Evolutionary conservation across 768 basidiomycete species (phyloP).

Genomic region (Termitomyces sp.): DNA sequence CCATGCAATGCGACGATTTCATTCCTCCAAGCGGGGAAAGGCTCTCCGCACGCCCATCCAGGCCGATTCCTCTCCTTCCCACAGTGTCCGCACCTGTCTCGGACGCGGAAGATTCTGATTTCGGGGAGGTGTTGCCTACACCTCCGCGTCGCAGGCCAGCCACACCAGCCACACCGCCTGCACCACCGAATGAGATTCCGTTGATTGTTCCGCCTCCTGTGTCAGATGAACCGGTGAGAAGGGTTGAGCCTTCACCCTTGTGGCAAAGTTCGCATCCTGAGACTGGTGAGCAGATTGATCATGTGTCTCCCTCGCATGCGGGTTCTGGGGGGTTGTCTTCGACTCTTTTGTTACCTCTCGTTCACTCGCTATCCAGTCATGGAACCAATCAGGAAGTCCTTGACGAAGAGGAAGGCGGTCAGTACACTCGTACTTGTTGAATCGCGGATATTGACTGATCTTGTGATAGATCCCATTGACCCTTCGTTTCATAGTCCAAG

Average conservation of each 20-base stretch:
- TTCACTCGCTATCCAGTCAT: background rate
- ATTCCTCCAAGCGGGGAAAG: background rate
- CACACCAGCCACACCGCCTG: slow-evolving; percentile 14
- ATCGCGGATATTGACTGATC: background rate
- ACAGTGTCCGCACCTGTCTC: slow-evolving; percentile 10
- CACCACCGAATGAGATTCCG: slow-evolving; percentile 17
- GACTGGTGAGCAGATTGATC: background rate
- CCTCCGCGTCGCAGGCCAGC: slow-evolving; percentile 20
- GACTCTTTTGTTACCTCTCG: slow-evolving; percentile 22
- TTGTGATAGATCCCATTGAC: slow-evolving; percentile 60
- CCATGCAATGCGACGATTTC: slow-evolving; percentile 7
- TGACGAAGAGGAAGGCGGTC: slow-evolving; percentile 64
- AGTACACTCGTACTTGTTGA: slow-evolving; percentile 17
- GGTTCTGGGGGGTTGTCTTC: slow-evolving; percentile 16
- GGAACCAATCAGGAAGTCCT: slow-evolving; percentile 39
- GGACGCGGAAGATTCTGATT: slow-evolving; percentile 30
- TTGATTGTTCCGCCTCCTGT: slow-evolving; percentile 22
- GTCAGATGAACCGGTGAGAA: slow-evolving; percentile 9
- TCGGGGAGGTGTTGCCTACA: slow-evolving; percentile 33
- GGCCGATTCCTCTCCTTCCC: slow-evolving; percentile 17
- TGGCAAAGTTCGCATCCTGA: slow-evolving; percentile 13
- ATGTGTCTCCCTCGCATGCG: slow-evolving; percentile 10
- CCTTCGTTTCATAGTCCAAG: slow-evolving; percentile 57
- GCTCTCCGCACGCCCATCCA: slow-evolving; percentile 11
- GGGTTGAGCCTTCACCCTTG: slow-evolving; percentile 14